A percentile compares a stretch with the other conserved stretches of the same genome.
These are phyloP conservation scores for Symbiodinium pilosum DNA, from an alignment of 73 alveolate genomes.

Conservation along the genomic window DNA sequence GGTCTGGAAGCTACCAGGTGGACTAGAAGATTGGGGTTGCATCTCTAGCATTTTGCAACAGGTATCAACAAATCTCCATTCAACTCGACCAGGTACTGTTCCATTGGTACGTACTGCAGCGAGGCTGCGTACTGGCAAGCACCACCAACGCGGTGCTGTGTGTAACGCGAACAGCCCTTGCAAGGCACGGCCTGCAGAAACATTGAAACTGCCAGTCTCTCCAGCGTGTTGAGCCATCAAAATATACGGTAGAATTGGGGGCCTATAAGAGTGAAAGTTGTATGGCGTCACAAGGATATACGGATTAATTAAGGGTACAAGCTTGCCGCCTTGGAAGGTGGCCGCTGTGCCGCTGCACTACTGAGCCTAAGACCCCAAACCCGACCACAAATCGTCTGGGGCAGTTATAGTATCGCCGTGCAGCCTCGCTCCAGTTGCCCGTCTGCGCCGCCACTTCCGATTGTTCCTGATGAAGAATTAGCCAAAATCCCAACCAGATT, in stretches of 20 bases:
- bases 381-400: too few relatives aligned
- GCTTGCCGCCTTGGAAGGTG: not conserved
- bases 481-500: too few relatives aligned
- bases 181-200: constrained; percentile 7
- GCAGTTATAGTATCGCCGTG: too few relatives aligned
- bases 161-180: constrained; percentile 6
- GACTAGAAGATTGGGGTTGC: too few relatives aligned
- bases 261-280: not conserved
- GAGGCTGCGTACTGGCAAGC: constrained; percentile 4
- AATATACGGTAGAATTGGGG: too few relatives aligned
- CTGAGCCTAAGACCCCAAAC: not conserved
- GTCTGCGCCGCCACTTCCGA: not conserved
- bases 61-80: too few relatives aligned
- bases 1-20: too few relatives aligned
- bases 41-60: too few relatives aligned
- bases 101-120: not conserved
- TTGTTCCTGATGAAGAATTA: too few relatives aligned
- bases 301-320: not conserved
- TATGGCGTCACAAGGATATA: not conserved
- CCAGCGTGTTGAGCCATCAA: too few relatives aligned
- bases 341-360: not conserved
- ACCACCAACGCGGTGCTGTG: not conserved
- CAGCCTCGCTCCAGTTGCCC: constrained; percentile 15
- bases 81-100: too few relatives aligned
- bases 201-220: too few relatives aligned